Evolutionary conservation across 169 alveolate species (phyloP).

Genomic region (Cryptosporidium canis): DNA sequence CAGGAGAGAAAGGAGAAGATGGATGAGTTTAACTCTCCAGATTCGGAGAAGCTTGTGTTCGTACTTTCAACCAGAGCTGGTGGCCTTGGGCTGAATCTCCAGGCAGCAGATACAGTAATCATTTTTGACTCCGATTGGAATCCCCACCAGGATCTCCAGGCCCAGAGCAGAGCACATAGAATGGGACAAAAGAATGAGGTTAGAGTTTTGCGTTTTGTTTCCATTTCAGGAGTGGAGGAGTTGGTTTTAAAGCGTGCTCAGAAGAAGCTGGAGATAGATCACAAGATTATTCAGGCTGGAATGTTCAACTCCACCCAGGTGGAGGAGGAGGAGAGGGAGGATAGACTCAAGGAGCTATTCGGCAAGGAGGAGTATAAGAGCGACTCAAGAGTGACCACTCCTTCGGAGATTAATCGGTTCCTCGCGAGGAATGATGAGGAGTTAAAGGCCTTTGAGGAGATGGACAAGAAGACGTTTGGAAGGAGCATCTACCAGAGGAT

Average conservation of each 20-base stretch:
- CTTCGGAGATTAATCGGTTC: constrained; percentile 83
- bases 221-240: constrained; percentile 90
- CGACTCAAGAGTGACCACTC: constrained; percentile 83
- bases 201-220: constrained; percentile 87
- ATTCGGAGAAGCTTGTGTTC: constrained; percentile 74
- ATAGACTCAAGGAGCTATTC: constrained; percentile 84
- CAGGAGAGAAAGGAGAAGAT: constrained; percentile 88
- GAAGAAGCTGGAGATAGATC: constrained; percentile 89
- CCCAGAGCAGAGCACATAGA: constrained; percentile 94
- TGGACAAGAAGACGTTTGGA: constrained; percentile 85
- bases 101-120: constrained; percentile 95
- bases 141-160: constrained; percentile 94
- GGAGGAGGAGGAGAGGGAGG: constrained; percentile 86
- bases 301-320: constrained; percentile 84
- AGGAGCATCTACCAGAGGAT: constrained; percentile 77
- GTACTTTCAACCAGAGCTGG: constrained; percentile 80
- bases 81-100: constrained; percentile 92
- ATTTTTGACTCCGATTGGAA: constrained; percentile 95
- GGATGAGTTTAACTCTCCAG: constrained; percentile 80
- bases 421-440: constrained; percentile 87
- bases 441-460: constrained; percentile 80
- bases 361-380: constrained; percentile 82
- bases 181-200: constrained; percentile 94
- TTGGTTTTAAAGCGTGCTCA: constrained; percentile 90
- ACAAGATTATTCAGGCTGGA: constrained; percentile 93